These are phyloP conservation scores for Orbilia brochopaga DNA, from an alignment of 2,329 filamentous ascomycete genomes.

Conservation along the genomic window DNA sequence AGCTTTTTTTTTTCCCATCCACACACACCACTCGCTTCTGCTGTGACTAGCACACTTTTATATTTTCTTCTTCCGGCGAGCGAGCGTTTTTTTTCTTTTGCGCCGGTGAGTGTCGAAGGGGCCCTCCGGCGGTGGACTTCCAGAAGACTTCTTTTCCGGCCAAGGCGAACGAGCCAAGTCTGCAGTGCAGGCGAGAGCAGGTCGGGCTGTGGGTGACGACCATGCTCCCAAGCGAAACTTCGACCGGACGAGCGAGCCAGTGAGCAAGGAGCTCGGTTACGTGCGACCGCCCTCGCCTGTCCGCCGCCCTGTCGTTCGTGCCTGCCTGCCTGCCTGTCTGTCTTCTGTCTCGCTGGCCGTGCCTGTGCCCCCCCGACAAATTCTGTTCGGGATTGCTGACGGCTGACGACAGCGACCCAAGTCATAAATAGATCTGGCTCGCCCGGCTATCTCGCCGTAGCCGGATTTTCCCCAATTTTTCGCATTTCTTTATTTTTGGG, in stretches of 20 bases:
- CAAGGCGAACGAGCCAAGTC: constrained; percentile 50
- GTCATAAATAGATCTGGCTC: constrained; percentile 52
- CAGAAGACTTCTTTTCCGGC: constrained; percentile 49
- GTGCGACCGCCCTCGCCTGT: constrained; percentile 50
- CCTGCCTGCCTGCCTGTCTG: constrained; percentile 39
- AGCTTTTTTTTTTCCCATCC: constrained; percentile 2
- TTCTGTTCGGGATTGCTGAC: constrained; percentile 50
- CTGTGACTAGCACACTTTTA: constrained; percentile 4
- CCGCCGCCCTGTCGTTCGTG: constrained; percentile 44
- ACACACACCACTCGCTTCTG: constrained; percentile 5
- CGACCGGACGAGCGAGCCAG: constrained; percentile 46
- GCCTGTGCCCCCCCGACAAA: constrained; percentile 45
- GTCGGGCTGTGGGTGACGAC: constrained; percentile 46
- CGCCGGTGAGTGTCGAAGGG: not conserved
- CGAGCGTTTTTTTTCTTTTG: not conserved
- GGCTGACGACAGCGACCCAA: constrained; percentile 50
- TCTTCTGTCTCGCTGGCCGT: too few relatives aligned
- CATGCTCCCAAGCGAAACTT: constrained; percentile 47
- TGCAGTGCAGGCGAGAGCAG: constrained; percentile 44
- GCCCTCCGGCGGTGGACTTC: constrained; percentile 36
- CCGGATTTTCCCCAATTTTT: constrained; percentile 47
- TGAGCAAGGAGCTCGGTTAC: constrained; percentile 51
- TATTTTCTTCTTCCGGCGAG: constrained; percentile 2
- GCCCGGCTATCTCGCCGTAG: constrained; percentile 50
- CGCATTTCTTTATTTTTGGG: constrained; percentile 51